Percentiles rank a stretch among this genome's conserved stretches.
Evolutionary conservation across 2,329 filamentous ascomycete genomes (phyloP).

Genomic region (Ophiosphaerella herpotricha): DNA sequence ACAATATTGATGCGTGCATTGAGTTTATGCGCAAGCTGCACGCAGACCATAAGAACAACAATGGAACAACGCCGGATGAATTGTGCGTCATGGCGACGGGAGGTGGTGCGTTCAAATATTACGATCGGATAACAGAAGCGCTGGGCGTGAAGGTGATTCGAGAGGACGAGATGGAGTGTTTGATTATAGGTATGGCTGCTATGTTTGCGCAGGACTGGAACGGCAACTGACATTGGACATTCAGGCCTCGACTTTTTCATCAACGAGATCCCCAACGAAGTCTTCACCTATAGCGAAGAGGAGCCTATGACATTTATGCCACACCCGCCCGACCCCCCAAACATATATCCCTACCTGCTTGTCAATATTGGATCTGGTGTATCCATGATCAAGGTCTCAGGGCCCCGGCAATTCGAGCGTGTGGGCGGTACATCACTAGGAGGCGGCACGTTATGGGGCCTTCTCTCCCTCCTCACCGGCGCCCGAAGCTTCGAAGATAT

Average conservation of each 20-base stretch:
- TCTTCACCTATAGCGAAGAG: slow-evolving; percentile 86
- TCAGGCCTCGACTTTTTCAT: slow-evolving; percentile 97
- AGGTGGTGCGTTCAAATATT: slow-evolving; percentile 95
- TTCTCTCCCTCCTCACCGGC: slow-evolving; percentile 90
- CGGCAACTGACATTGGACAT: slow-evolving; percentile 5
- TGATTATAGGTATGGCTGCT: slow-evolving; percentile 76
- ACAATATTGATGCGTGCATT: slow-evolving; percentile 90
- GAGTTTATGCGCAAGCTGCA: slow-evolving; percentile 88
- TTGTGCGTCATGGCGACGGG: slow-evolving; percentile 95
- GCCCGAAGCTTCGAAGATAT: slow-evolving; percentile 97
- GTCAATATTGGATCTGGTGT: slow-evolving; percentile 99
- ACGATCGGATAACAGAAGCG: slow-evolving; percentile 83
- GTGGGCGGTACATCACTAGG: slow-evolving; percentile 94
- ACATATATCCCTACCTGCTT: slow-evolving; percentile 91
- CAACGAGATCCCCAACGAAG: slow-evolving; percentile 93
- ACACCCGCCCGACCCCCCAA: slow-evolving; percentile 64
- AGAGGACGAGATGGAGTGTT: slow-evolving; percentile 98
- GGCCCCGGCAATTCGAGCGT: slow-evolving; percentile 81
- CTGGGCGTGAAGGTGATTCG: slow-evolving; percentile 85
- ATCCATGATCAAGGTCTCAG: slow-evolving; percentile 95
- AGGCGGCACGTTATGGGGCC: slow-evolving; percentile 95
- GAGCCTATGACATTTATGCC: slow-evolving; percentile 89
- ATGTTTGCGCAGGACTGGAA: neutral
- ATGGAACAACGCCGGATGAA: slow-evolving; percentile 71
- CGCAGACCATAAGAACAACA: slow-evolving; percentile 75